Base-by-base conservation (phyloP, 192 early-diverging fungal species). In the Oehlia diaphana region DNA sequence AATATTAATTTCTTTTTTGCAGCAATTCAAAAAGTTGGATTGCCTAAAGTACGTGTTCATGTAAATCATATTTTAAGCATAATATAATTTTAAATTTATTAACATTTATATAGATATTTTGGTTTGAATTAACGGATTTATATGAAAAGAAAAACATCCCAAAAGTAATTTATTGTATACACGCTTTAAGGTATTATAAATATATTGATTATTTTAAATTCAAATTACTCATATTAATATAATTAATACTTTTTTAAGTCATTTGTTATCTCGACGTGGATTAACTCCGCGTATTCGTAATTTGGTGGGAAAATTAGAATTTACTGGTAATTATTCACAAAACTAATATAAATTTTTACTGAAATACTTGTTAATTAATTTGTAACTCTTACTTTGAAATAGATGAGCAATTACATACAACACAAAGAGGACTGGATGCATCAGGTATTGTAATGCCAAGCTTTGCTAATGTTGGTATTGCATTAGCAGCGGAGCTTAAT, bases 111-210 rank as follows among this genome's bases (percentile, higher is more conserved):
- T 68, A 90, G 88, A 91, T 97, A 79, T 99, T 99, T 84, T 94
- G 96, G 82, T 99, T 99, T 86, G 97, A 99, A 85, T 86, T 97
- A 81, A 97, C 96, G 0, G 98, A 99, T 83, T 83, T 99, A 64
- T 99, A 98, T 86, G 97, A 99, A 80, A 95, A 95, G 85, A 99
- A 99, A 80, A 99, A 99, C 82, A 95, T 99, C 81, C 98, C 98
- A 12, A 96, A 96, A 81, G 98, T 99, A 28, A 96, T 99, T 79
- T 97, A 98, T 83, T 98, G 97, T 85, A 94, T 99, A 82, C 97
- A 98, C 79, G 97, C 97, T 13, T 87, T 98, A 53, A 96, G 92
- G 92, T 93, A 83, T 35, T 23, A 49, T 28, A 39, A 12, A 50
- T 23, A 53, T 14, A 49, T 21, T 12, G 9, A 26, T 72, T 53